Conservation (phyloP, 2,329 filamentous ascomycete species). For the Thelonectria blattea region DNA sequence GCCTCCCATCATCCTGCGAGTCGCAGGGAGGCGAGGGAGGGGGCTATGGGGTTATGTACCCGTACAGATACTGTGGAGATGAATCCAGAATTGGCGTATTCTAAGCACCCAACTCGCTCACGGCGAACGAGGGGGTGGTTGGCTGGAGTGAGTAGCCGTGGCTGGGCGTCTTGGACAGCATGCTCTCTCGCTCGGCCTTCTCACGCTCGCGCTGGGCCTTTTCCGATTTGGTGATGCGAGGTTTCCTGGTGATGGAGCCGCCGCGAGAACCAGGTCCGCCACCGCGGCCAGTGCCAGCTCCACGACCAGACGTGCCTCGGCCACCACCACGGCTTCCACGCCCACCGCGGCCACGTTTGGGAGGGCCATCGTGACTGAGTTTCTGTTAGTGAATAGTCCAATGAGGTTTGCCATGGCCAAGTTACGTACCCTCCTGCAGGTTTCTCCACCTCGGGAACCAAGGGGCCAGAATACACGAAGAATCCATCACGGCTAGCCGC, state of each 20-base stretch:
- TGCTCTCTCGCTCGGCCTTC: slow-evolving; percentile 73
- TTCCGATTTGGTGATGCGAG: slow-evolving; percentile 84
- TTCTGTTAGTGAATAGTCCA: slow-evolving; percentile 42
- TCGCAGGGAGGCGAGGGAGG: neutral
- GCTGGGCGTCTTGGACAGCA: slow-evolving; percentile 47
- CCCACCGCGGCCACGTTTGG: slow-evolving; percentile 69
- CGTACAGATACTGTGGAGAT: neutral
- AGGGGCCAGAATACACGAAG: slow-evolving; percentile 94
- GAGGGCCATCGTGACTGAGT: slow-evolving; percentile 71
- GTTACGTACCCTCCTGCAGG: slow-evolving; percentile 58
- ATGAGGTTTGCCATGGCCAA: neutral
- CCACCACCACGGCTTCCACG: slow-evolving; percentile 59
- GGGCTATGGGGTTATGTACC: neutral
- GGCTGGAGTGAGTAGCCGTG: slow-evolving; percentile 48
- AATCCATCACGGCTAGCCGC: slow-evolving; percentile 95
- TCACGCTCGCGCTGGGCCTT: slow-evolving; percentile 81
- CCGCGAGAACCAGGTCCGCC: slow-evolving; percentile 75
- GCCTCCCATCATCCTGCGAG: neutral
- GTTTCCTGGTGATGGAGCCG: slow-evolving; percentile 76
- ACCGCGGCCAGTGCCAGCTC: slow-evolving; percentile 51
- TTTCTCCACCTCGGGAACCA: slow-evolving; percentile 88
- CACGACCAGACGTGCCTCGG: slow-evolving; percentile 68
- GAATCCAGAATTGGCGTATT: slow-evolving; percentile 7
- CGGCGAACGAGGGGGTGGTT: slow-evolving; percentile 45
- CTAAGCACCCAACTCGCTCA: slow-evolving; percentile 45